These are phyloP conservation scores for Penicillium digitatum DNA, from an alignment of 2,329 filamentous ascomycete species.

Conservation along the genomic window DNA sequence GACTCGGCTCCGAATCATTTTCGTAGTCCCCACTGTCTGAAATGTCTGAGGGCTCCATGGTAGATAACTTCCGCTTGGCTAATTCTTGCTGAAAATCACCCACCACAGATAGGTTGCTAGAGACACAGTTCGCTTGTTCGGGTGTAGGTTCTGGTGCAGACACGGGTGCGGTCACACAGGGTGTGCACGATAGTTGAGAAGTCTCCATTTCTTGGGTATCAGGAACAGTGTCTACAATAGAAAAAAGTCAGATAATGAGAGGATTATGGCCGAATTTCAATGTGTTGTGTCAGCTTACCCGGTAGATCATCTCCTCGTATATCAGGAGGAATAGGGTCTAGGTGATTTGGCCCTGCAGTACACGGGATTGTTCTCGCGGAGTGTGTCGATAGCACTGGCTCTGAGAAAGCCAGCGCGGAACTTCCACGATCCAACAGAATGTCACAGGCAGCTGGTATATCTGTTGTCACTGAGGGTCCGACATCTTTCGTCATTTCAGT, in stretches of 20 bases:
- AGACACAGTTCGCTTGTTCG: slow-evolving; percentile 7
- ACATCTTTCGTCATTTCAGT: slow-evolving; percentile 1
- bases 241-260: slow-evolving; percentile 9
- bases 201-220: slow-evolving; percentile 11
- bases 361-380: neutral
- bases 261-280: slow-evolving; percentile 7
- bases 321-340: slow-evolving; percentile 1
- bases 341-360: neutral
- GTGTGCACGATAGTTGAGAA: slow-evolving; percentile 5
- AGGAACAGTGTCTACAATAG: slow-evolving; percentile 6
- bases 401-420: slow-evolving; percentile 7
- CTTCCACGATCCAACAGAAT: slow-evolving; percentile 5
- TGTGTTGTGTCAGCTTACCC: slow-evolving; percentile 4
- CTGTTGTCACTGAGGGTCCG: slow-evolving; percentile 2
- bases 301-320: slow-evolving; percentile 4
- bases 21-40: neutral
- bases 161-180: slow-evolving; percentile 3
- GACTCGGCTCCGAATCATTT: neutral
- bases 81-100: slow-evolving; percentile 6
- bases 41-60: neutral
- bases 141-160: slow-evolving; percentile 8
- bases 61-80: neutral
- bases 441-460: slow-evolving; percentile 3
- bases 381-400: neutral
- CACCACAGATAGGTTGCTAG: slow-evolving; percentile 2